phyloP scores from a whole-genome alignment of 179 eudicot genomes.

The Actinidia chinensis region DNA sequence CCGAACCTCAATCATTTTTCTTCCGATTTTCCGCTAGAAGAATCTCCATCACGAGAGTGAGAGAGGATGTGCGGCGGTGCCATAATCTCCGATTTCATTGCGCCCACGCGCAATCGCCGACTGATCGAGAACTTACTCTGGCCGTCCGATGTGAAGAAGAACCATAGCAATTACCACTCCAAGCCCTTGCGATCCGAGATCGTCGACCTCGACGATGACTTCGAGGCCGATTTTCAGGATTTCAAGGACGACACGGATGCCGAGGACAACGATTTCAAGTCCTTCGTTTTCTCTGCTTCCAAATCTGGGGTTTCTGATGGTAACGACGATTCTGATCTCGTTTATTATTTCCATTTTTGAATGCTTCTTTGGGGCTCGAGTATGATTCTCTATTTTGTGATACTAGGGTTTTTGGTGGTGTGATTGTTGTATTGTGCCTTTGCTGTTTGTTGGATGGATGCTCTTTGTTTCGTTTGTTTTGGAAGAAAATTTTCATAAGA shows the following conservation, averaged over 20 bases:
- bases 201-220: slow-evolving; percentile 45
- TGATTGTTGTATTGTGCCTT: too few relatives aligned
- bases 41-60: neutral
- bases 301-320: slow-evolving; percentile 22
- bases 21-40: neutral
- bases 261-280: slow-evolving; percentile 32
- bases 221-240: slow-evolving; percentile 73
- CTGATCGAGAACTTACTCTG: slow-evolving; percentile 53
- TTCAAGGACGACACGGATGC: slow-evolving; percentile 49
- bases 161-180: slow-evolving; percentile 34
- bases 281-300: slow-evolving; percentile 40
- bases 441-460: too few relatives aligned
- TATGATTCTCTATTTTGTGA: too few relatives aligned
- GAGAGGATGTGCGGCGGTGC: slow-evolving; percentile 87
- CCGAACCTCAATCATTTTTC: neutral
- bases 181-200: slow-evolving; percentile 53
- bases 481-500: too few relatives aligned
- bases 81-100: slow-evolving; percentile 56
- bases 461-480: too few relatives aligned
- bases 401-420: too few relatives aligned
- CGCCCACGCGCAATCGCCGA: slow-evolving; percentile 38
- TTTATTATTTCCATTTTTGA: neutral
- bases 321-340: neutral
- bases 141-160: slow-evolving; percentile 39
- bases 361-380: too few relatives aligned